A percentile compares a stretch with the other conserved stretches of the same genome.
These are phyloP conservation scores for Ogataea thermomethanolica DNA, from an alignment of 805 yeast genomes.

Conservation along the genomic window DNA sequence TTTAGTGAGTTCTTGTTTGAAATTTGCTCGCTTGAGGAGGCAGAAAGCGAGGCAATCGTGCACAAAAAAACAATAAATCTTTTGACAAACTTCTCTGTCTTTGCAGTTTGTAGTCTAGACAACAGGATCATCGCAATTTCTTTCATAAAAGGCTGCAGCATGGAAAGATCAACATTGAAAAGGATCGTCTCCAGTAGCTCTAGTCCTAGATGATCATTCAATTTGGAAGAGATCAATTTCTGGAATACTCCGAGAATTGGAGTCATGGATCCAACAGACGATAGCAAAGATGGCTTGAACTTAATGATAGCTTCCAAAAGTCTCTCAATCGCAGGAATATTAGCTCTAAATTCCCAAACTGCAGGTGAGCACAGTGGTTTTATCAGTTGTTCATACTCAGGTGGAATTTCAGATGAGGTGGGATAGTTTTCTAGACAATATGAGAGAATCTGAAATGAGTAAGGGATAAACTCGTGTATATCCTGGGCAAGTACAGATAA, in stretches of 20 bases:
- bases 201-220: slow-evolving; percentile 78
- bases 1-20: slow-evolving; percentile 24
- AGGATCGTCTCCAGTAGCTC: slow-evolving; percentile 76
- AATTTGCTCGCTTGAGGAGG: slow-evolving; percentile 23
- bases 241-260: slow-evolving; percentile 97
- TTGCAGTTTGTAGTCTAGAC: slow-evolving; percentile 73
- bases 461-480: slow-evolving; percentile 92
- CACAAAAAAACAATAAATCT: slow-evolving; percentile 63
- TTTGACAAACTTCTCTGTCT: slow-evolving; percentile 78
- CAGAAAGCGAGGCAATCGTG: slow-evolving; percentile 25
- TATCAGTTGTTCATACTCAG: slow-evolving; percentile 58
- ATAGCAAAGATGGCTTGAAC: slow-evolving; percentile 43
- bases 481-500: slow-evolving; percentile 71
- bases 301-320: slow-evolving; percentile 63
- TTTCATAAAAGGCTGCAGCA: slow-evolving; percentile 52
- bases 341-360: slow-evolving; percentile 91
- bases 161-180: slow-evolving; percentile 47
- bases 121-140: slow-evolving; percentile 75
- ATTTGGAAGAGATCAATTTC: slow-evolving; percentile 79
- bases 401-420: slow-evolving; percentile 50
- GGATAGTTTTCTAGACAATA: slow-evolving; percentile 66
- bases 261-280: slow-evolving; percentile 42
- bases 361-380: slow-evolving; percentile 85
- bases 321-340: slow-evolving; percentile 88
- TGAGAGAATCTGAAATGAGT: slow-evolving; percentile 86